Evolutionary conservation across 768 basidiomycete genomes (phyloP), one percentile per base, ranked within the genome.

Genomic region (Postia placenta): DNA sequence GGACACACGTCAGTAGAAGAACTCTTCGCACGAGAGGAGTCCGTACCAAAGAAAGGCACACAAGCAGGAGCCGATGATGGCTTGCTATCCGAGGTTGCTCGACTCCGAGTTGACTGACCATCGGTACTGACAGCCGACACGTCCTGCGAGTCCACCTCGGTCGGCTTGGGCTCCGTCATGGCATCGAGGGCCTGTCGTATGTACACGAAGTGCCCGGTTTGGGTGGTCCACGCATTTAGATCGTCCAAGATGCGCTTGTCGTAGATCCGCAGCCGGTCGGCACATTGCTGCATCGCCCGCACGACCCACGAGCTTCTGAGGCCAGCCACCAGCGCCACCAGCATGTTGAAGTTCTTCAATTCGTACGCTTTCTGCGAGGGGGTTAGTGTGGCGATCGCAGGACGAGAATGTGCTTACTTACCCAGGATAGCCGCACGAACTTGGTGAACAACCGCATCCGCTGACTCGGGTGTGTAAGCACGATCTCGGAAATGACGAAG

Each of bases 391-490:
- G n/a, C 11, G 23, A 44, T 23, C 11, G 4, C 25, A 28, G 43
- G 7, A 46, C 24, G 23, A 28, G 5, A 40, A 3, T 40, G 14
- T 23, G 23, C n/a, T 25, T 27, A 22, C 84, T 62, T 56, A 92
- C 91, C 75, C 82, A 91, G 33, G 92, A 92, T 48, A 95, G 70
- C 36, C 89, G 81, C 52, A 94, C 82, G 62, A 95, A 85, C 67
- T 92, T 93, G 50, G 69, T 71, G 42, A 89, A 78, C 17, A 96
- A 67, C 41, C 73, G 53, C 28, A 74, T 75, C 17, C 92, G 76
- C 46, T 89, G 81, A 46, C 65, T 65, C 4, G 82, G 83, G 7
- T 75, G 75, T 1, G 92, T 86, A 48, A 91, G 67, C 20, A 92
- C 76, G 45, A 95, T 77, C 68, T 96, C 93, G 2, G 87, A 83